Conservation (phyloP, 306 rosid genomes). For the Vigna radiata region DNA sequence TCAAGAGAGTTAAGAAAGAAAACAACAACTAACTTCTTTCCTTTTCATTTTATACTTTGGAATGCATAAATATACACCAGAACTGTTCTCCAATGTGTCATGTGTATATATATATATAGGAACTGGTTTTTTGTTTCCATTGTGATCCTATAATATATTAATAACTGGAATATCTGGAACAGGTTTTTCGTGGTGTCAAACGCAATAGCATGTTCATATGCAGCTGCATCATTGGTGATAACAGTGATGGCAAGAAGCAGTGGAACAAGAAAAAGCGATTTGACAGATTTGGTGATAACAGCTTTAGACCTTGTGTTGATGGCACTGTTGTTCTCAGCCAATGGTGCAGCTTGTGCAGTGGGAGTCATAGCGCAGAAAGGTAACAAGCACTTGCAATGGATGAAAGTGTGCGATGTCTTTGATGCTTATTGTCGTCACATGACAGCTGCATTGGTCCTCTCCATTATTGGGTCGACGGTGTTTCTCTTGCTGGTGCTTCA, state of each 20-base stretch:
- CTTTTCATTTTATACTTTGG: neutral
- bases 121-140: neutral
- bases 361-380: constrained; percentile 60
- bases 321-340: constrained; percentile 62
- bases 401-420: constrained; percentile 61
- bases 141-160: neutral
- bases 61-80: neutral
- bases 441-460: constrained; percentile 56
- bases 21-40: neutral
- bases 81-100: neutral
- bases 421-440: constrained; percentile 59
- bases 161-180: neutral
- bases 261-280: constrained; percentile 8
- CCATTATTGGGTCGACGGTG: constrained; percentile 51
- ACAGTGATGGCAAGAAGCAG: constrained; percentile 37
- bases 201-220: constrained; percentile 67
- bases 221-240: constrained; percentile 51
- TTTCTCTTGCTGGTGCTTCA: constrained; percentile 56
- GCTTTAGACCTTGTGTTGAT: constrained; percentile 49
- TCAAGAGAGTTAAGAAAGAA: neutral
- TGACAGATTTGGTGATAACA: constrained; percentile 36
- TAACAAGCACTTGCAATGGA: constrained; percentile 70
- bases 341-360: constrained; percentile 64
- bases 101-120: neutral
- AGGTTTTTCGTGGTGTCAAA: constrained; percentile 71